Base-by-base conservation (phyloP, 108 stramenopile genomes). In the Epithemia pelagica region DNA sequence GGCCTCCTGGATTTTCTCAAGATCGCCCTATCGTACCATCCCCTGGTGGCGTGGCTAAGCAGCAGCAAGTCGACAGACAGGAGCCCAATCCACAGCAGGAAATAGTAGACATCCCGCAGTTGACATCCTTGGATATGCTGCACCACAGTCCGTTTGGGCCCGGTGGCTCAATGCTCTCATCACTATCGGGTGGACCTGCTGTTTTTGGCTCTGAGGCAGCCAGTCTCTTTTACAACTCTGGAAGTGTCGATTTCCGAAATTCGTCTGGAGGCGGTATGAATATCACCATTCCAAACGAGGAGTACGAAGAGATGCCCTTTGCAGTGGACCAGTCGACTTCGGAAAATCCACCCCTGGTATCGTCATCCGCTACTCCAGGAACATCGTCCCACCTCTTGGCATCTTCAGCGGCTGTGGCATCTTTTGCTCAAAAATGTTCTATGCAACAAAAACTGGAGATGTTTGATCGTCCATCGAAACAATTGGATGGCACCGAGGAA, bases 221-320 rank as follows among this genome's bases (percentile, higher is more conserved):
- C 15, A 61, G 24, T 21, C 29, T 30, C 28, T 61, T 31, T 8
- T 32, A 31, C 15, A 46, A 15, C 37, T 32, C 61, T 3, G n/a
- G 15, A 52, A 51, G 21, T 52, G 30, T 26, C 27, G 18, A 55
- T 19, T 55, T 56, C 28, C 19, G 29, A 21, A 32, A 15, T 54
- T 30, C 52, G 2, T 2, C 32, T 15, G 19, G 26, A 20, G 22
- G 52, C 53, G 8, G 28, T 55, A 28, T 66, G 53, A n/a, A n/a
- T 8, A 28, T 28, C n/a, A 24, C 52, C 53, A 55, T 15, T 26
- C n/a, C 65, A 25, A 5, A 3, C 24, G 65, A 25, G 54, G 2
- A 54, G 2, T 20, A 66, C n/a, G 65, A 83, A 32, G 82, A 83
- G 53, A 83, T 83, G 78, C 82, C 82, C 10, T 83, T 83, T 75